Conservation (phyloP, 129 eudicot genomes). For the Flaveria bidentis region DNA sequence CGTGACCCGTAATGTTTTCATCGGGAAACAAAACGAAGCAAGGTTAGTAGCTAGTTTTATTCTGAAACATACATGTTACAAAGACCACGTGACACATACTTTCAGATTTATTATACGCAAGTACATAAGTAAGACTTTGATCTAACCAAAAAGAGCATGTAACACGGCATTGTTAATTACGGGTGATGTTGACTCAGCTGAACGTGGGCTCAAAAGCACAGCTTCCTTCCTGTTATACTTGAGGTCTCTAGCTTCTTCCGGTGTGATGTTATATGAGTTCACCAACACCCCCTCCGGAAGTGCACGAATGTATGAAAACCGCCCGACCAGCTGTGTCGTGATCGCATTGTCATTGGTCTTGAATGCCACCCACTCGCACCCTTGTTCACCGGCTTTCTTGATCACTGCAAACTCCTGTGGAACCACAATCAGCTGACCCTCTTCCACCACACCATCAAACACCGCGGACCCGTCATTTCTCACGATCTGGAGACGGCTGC, state of each 20-base stretch:
- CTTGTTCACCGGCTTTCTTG: conserved; percentile 61
- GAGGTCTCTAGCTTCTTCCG: conserved; percentile 50
- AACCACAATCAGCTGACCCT: conserved; percentile 59
- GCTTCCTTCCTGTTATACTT: conserved; percentile 57
- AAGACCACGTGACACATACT: too few species aligned
- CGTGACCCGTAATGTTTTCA: too few species aligned
- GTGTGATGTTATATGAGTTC: conserved; percentile 51
- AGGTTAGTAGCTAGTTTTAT: too few species aligned
- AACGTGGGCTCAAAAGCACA: conserved; percentile 47
- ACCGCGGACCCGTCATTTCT: conserved; percentile 44
- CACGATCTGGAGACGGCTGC: conserved; percentile 62
- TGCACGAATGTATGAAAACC: conserved; percentile 46
- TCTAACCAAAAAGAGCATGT: not conserved
- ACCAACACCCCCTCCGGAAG: conserved; percentile 58
- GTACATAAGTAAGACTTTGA: too few species aligned
- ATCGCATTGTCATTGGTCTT: conserved; percentile 61
- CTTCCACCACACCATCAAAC: conserved; percentile 47
- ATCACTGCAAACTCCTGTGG: conserved; percentile 71
- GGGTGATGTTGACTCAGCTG: conserved; percentile 18
- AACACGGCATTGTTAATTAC: conserved; percentile 13
- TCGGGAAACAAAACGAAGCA: too few species aligned
- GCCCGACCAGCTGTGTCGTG: conserved; percentile 49
- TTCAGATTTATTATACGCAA: too few species aligned
- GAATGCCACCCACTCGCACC: conserved; percentile 67
- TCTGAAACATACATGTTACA: too few species aligned